Evolutionary conservation across 2,329 filamentous ascomycete genomes (phyloP).

Genomic region (Aspergillus costaricaensis): DNA sequence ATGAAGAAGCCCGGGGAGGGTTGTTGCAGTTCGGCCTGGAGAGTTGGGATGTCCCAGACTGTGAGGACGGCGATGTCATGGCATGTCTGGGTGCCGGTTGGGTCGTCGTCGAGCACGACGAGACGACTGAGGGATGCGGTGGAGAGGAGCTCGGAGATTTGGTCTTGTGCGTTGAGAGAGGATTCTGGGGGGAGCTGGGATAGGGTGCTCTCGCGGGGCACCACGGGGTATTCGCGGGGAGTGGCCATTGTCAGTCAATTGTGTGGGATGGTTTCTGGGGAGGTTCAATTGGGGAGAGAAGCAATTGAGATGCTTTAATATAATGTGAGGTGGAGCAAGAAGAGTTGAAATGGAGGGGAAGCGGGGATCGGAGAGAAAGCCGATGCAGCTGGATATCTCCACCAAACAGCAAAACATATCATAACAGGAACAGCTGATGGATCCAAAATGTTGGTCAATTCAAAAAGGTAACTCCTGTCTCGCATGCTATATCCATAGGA

Average conservation of each 20-base stretch:
- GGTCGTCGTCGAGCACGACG: conserved; percentile 55
- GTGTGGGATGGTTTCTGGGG: not conserved
- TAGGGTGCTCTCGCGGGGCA: conserved; percentile 30
- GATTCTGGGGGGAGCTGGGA: conserved; percentile 33
- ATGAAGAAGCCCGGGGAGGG: conserved; percentile 59
- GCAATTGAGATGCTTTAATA: not conserved
- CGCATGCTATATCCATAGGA: conserved; percentile 7
- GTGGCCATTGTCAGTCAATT: conserved; percentile 20
- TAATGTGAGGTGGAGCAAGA: not conserved
- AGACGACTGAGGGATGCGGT: conserved; percentile 32
- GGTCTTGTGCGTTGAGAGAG: conserved; percentile 31
- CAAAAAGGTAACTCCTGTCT: conserved; percentile 8
- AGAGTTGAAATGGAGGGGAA: conserved; percentile 12
- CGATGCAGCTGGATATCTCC: conserved; percentile 7
- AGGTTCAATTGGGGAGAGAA: not conserved
- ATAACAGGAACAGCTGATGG: no score
- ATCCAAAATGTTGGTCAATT: not conserved
- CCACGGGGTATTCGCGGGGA: conserved; percentile 24
- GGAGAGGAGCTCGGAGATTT: conserved; percentile 32
- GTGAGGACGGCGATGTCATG: conserved; percentile 59
- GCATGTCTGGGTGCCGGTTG: conserved; percentile 64
- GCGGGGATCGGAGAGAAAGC: conserved; percentile 23
- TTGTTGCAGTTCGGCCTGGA: conserved; percentile 49
- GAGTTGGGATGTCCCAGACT: conserved; percentile 52
- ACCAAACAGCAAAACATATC: not conserved